Percentiles rank a stretch among this genome's conserved stretches.
phyloP scores from a whole-genome alignment of 2,329 filamentous ascomycete genomes.

The Alternaria alternata region DNA sequence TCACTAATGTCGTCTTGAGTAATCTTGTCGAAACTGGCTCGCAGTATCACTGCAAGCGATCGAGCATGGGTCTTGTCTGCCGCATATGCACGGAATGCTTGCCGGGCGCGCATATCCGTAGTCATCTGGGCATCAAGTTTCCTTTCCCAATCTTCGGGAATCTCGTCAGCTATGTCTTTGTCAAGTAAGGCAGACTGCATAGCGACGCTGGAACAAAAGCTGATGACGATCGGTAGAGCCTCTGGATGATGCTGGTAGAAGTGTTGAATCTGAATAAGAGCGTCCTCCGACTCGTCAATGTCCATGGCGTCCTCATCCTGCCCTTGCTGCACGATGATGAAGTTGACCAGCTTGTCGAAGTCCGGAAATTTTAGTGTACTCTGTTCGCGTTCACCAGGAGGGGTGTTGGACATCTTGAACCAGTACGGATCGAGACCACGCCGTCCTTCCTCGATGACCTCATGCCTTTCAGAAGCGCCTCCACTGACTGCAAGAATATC shows the following conservation, averaged over 20 bases:
- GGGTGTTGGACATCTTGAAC: slow-evolving; percentile 68
- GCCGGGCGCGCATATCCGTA: slow-evolving; percentile 71
- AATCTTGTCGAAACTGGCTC: slow-evolving; percentile 56
- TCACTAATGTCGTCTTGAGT: slow-evolving; percentile 51
- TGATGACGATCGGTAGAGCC: slow-evolving; percentile 73
- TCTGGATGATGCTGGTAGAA: slow-evolving; percentile 50
- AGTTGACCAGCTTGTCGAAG: slow-evolving; percentile 55
- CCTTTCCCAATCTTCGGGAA: slow-evolving; percentile 85
- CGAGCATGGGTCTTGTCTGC: slow-evolving; percentile 42
- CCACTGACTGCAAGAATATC: slow-evolving; percentile 82
- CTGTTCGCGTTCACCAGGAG: slow-evolving; percentile 35
- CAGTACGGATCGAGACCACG: slow-evolving; percentile 85
- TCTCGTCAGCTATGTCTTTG: slow-evolving; percentile 56
- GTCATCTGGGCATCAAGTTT: slow-evolving; percentile 76
- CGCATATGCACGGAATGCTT: slow-evolving; percentile 64
- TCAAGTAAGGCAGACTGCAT: slow-evolving; percentile 64
- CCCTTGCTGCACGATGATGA: slow-evolving; percentile 54
- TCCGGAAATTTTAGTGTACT: slow-evolving; percentile 48
- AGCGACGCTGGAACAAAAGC: slow-evolving; percentile 71
- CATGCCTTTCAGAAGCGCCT: slow-evolving; percentile 72
- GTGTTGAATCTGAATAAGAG: slow-evolving; percentile 36
- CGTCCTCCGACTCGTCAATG: slow-evolving; percentile 35
- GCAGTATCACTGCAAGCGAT: slow-evolving; percentile 54
- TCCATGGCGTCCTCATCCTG: slow-evolving; percentile 49
- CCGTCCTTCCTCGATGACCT: slow-evolving; percentile 87